Evolutionary conservation across 345 rosid species (phyloP).

Genomic region (Lepidium sativum): DNA sequence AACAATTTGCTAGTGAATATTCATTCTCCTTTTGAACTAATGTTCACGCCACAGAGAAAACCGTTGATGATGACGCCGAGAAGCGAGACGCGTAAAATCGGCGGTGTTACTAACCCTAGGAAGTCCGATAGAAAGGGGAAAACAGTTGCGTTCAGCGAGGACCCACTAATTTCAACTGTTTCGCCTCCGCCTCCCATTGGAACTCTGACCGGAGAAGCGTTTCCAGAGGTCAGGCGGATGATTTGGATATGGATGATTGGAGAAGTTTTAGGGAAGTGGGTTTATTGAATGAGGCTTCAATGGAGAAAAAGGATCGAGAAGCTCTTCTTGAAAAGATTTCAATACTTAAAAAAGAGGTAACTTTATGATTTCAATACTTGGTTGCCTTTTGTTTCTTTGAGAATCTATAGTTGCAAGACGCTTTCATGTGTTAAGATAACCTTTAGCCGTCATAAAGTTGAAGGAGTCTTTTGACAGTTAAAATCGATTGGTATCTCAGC

Average conservation of each 20-base stretch:
- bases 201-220: constrained; percentile 32
- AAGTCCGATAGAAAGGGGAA: constrained; percentile 54
- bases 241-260: constrained; percentile 59
- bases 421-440: not conserved
- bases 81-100: constrained; percentile 22
- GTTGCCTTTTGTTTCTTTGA: not conserved
- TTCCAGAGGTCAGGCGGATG: constrained; percentile 7
- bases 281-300: constrained; percentile 54
- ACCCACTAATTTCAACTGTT: constrained; percentile 16
- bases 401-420: not conserved
- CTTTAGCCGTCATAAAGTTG: not conserved
- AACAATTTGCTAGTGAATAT: not conserved
- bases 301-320: constrained; percentile 69
- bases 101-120: constrained; percentile 19
- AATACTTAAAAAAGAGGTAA: constrained; percentile 65
- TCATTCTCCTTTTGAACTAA: constrained; percentile 5
- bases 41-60: constrained; percentile 72
- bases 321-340: constrained; percentile 58
- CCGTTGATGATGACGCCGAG: constrained; percentile 34
- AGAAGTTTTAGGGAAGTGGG: constrained; percentile 79
- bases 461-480: not conserved
- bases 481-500: not conserved
- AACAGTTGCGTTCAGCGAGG: constrained; percentile 42
- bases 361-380: not conserved
- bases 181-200: constrained; percentile 58